Evolutionary conservation across 768 basidiomycete species (phyloP).

Genomic region (Tremella fuciformis): DNA sequence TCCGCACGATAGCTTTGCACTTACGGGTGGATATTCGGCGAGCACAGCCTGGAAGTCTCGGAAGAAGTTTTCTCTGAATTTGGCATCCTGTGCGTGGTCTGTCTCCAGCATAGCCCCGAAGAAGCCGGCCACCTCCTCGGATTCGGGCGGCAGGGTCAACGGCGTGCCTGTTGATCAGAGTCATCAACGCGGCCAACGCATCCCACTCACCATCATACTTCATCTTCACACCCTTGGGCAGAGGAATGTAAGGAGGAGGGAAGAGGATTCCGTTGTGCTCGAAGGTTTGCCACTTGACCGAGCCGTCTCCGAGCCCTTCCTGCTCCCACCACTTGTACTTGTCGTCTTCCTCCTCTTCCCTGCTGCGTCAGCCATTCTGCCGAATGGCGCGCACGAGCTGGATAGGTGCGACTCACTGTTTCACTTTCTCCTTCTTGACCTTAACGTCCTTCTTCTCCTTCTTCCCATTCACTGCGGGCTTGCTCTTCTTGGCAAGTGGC

Average conservation of each 20-base stretch:
- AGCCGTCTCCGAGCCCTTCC: conserved; percentile 61
- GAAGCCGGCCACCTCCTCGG: conserved; percentile 96
- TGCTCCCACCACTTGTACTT: conserved; percentile 82
- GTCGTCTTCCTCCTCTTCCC: conserved; percentile 68
- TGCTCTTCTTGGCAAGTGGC: conserved; percentile 48
- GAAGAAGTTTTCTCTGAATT: conserved; percentile 94
- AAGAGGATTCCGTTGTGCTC: conserved; percentile 93
- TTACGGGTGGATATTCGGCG: conserved; percentile 76
- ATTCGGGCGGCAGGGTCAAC: conserved; percentile 73
- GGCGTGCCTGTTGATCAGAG: conserved; percentile 61
- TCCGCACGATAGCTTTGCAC: conserved; percentile 49
- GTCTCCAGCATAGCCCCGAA: conserved; percentile 89
- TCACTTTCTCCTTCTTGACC: conserved; percentile 49
- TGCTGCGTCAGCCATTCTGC: conserved; percentile 45
- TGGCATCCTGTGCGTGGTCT: conserved; percentile 81
- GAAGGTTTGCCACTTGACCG: conserved; percentile 89
- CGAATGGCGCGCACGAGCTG: background rate
- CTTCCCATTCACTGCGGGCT: conserved; percentile 35
- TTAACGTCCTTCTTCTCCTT: conserved; percentile 17
- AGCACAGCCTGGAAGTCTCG: conserved; percentile 78
- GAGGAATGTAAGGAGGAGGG: conserved; percentile 85
- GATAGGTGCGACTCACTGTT: conserved; percentile 57
- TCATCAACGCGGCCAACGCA: background rate
- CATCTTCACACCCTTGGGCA: conserved; percentile 84
- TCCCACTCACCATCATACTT: conserved; percentile 77